These are phyloP conservation scores for Tolypocladium tundrense DNA, from an alignment of 2,329 filamentous ascomycete genomes.

Conservation along the genomic window DNA sequence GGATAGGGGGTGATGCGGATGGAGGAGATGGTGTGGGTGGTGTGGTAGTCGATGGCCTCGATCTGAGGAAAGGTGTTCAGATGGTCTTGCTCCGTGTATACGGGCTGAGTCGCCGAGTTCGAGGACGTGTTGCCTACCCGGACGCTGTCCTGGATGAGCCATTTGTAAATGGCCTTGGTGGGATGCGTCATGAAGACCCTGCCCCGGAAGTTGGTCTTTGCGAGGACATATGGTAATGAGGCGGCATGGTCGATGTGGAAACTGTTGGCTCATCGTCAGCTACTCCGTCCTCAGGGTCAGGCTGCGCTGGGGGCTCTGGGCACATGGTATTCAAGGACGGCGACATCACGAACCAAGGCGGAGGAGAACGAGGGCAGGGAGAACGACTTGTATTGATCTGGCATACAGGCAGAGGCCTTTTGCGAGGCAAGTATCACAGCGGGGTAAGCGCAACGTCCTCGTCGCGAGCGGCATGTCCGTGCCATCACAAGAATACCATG, in stretches of 20 bases:
- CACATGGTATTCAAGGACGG: neutral
- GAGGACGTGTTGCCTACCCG: slow-evolving; percentile 68
- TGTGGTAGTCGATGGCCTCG: slow-evolving; percentile 96
- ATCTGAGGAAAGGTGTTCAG: slow-evolving; percentile 88
- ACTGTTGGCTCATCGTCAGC: slow-evolving; percentile 38
- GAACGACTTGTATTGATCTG: slow-evolving; percentile 29
- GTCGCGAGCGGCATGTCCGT: slow-evolving; percentile 1
- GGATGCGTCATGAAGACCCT: slow-evolving; percentile 99
- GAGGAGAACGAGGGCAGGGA: neutral
- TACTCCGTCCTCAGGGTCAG: neutral
- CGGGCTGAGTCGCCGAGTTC: slow-evolving; percentile 55
- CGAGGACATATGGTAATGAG: slow-evolving; percentile 91
- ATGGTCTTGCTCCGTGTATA: slow-evolving; percentile 94
- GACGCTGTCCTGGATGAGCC: slow-evolving; percentile 95
- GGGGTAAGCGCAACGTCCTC: neutral
- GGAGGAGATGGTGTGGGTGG: slow-evolving; percentile 91
- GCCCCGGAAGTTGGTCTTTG: slow-evolving; percentile 95
- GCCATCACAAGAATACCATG: slow-evolving; percentile 2
- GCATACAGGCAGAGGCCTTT: slow-evolving; percentile 15
- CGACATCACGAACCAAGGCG: slow-evolving; percentile 6
- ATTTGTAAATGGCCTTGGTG: slow-evolving; percentile 99
- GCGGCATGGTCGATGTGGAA: slow-evolving; percentile 99
- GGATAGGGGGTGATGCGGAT: slow-evolving; percentile 96
- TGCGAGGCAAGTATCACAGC: neutral
- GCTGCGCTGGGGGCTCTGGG: neutral